Percentiles rank a stretch among this genome's conserved stretches.
Conservation (phyloP, 1,284 basidiomycete genomes). For the Papiliotrema nemorosa region DNA sequence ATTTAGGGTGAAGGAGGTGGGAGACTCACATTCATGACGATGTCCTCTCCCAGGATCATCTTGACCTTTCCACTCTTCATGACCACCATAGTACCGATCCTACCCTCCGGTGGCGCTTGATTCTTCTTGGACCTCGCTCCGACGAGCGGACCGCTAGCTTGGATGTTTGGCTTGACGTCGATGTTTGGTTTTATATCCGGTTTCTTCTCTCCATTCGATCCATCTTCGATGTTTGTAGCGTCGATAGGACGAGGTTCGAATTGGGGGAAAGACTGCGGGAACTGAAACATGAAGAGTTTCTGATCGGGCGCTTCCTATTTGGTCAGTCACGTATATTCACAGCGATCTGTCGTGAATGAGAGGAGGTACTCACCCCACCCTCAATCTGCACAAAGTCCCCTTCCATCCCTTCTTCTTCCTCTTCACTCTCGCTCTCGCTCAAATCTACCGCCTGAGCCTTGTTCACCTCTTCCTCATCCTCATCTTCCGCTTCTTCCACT, state of each 20-base stretch:
- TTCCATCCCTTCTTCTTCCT: conserved; percentile 77
- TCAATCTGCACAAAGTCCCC: conserved; percentile 64
- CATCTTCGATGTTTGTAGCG: conserved; percentile 14
- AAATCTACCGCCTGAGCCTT: conserved; percentile 70
- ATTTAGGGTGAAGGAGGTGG: too few species aligned
- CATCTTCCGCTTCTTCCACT: conserved; percentile 31
- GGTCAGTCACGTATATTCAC: too few species aligned
- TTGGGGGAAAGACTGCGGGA: conserved; percentile 80
- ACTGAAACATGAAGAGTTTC: conserved; percentile 86
- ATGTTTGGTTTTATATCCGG: conserved; percentile 16
- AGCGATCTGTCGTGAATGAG: neutral
- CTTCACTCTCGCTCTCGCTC: conserved; percentile 79
- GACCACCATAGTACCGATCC: conserved; percentile 76
- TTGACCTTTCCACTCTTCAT: conserved; percentile 81
- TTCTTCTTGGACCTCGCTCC: conserved; percentile 28
- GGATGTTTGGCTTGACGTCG: conserved; percentile 32
- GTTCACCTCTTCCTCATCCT: conserved; percentile 52
- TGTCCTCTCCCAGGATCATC: conserved; percentile 73
- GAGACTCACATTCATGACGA: conserved; percentile 69
- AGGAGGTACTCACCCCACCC: conserved; percentile 31
- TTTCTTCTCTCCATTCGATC: conserved; percentile 13
- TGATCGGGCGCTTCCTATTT: conserved; percentile 54
- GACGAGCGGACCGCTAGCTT: conserved; percentile 13
- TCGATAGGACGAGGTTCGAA: conserved; percentile 51
- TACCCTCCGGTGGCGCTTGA: conserved; percentile 60